These are phyloP conservation scores for Atkinsonella hypoxylon DNA, from an alignment of 2,329 filamentous ascomycete genomes.

Conservation along the genomic window DNA sequence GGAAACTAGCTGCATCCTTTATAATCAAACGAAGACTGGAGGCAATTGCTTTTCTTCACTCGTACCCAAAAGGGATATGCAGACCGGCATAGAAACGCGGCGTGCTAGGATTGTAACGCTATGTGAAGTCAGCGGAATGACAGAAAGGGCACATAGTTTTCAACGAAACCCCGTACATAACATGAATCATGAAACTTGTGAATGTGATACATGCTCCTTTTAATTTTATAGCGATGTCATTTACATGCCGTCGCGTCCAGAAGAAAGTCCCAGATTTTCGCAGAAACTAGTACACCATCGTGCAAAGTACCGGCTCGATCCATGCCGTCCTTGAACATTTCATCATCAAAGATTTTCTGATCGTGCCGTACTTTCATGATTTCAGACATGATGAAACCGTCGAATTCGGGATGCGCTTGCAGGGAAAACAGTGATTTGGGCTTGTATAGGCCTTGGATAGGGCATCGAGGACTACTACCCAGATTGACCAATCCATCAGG, in stretches of 20 bases:
- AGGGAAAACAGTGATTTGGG: constrained; percentile 27
- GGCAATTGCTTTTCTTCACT: too few species aligned
- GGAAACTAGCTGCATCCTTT: too few species aligned
- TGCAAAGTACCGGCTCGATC: constrained; percentile 15
- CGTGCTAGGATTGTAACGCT: too few species aligned
- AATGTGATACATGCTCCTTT: neutral
- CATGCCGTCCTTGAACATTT: constrained; percentile 16
- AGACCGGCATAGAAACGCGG: too few species aligned
- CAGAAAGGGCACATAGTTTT: too few species aligned
- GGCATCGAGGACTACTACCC: constrained; percentile 28
- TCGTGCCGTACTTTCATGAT: constrained; percentile 41
- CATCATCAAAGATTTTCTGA: constrained; percentile 39
- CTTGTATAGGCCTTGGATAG: constrained; percentile 31
- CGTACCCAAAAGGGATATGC: too few species aligned
- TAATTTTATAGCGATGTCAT: too few species aligned
- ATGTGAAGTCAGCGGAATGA: too few species aligned
- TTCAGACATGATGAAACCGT: constrained; percentile 25
- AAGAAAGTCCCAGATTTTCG: constrained; percentile 16
- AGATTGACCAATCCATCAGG: constrained; percentile 28
- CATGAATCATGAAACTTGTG: neutral
- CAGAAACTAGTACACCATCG: constrained; percentile 16
- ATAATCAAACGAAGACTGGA: too few species aligned
- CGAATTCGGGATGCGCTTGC: constrained; percentile 38
- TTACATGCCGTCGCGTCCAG: neutral
- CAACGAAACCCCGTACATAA: neutral